Conservation (phyloP, 2,329 filamentous ascomycete genomes). For the Graphilbum ipis-grandicollis region DNA sequence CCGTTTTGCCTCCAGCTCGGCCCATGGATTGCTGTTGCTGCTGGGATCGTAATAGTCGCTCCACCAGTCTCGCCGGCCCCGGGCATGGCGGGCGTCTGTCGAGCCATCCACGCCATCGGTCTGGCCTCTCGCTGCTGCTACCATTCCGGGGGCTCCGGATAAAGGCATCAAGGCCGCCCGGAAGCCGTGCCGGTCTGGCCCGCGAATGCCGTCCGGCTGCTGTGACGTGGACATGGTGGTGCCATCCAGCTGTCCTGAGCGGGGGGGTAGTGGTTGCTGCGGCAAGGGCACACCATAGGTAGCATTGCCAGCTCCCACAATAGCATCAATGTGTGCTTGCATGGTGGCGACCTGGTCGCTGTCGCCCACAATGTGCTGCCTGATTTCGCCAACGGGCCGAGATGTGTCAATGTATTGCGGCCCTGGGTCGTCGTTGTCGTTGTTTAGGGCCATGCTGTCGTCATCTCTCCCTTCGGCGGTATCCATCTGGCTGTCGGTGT, state of each 20-base stretch:
- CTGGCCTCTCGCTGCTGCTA: neutral
- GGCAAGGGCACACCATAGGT: constrained; percentile 1
- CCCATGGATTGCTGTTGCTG: constrained; percentile 62
- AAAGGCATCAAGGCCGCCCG: neutral
- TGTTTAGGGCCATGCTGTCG: constrained; percentile 1
- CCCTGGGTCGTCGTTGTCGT: constrained; percentile 6
- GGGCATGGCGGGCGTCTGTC: no score
- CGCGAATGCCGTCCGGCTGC: neutral
- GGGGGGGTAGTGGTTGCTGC: neutral
- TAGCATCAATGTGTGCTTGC: constrained; percentile 13
- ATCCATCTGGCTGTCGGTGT: no score
- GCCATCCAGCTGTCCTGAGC: constrained; percentile 7
- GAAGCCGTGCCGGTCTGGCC: constrained; percentile 3
- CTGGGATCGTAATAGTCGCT: constrained; percentile 50
- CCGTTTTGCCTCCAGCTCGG: constrained; percentile 28
- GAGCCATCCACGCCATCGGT: no score
- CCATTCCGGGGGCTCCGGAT: neutral
- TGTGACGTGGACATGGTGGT: constrained; percentile 3
- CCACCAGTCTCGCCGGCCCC: constrained; percentile 38
- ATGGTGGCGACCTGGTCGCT: constrained; percentile 4
- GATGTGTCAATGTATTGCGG: constrained; percentile 17
- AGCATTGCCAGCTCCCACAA: constrained; percentile 9
- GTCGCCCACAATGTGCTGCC: neutral
- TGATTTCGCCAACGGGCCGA: constrained; percentile 13
- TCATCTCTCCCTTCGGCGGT: neutral